Percentiles rank a stretch among this genome's conserved stretches.
Conservation (phyloP, 106 monocot species). For the Dioscorea dumetorum region DNA sequence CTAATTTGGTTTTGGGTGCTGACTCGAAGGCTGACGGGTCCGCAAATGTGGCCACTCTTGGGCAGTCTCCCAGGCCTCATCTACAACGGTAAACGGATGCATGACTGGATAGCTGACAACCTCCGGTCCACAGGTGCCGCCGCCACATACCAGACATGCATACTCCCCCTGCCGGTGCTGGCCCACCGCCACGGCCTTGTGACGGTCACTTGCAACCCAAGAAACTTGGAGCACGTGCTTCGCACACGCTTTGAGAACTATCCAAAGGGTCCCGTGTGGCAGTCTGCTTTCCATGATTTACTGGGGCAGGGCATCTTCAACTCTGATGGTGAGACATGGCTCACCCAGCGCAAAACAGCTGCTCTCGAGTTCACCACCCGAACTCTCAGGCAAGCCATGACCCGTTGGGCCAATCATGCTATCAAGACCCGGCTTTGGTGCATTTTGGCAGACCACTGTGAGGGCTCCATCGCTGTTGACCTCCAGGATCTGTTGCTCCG, state of each 20-base stretch:
- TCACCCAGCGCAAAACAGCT: constrained; percentile 81
- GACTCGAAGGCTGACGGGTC: constrained; percentile 37
- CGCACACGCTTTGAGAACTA: constrained; percentile 78
- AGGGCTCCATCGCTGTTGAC: constrained; percentile 28
- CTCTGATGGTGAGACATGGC: constrained; percentile 82
- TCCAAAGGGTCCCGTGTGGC: constrained; percentile 81
- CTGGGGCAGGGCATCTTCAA: constrained; percentile 89
- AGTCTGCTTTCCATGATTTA: constrained; percentile 77
- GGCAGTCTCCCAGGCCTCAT: constrained; percentile 54
- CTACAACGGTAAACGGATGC: constrained; percentile 33
- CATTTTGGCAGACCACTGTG: constrained; percentile 45
- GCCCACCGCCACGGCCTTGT: constrained; percentile 60
- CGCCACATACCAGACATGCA: constrained; percentile 77
- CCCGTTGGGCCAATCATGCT: constrained; percentile 57
- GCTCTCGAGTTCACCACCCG: constrained; percentile 95
- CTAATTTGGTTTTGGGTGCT: constrained; percentile 54
- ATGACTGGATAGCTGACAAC: constrained; percentile 71
- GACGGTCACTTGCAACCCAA: constrained; percentile 81
- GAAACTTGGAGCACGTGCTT: constrained; percentile 82
- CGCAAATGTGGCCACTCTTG: constrained; percentile 51
- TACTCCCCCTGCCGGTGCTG: constrained; percentile 45
- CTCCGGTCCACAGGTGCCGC: constrained; percentile 31
- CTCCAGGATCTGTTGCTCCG: constrained; percentile 80
- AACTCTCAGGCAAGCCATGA: constrained; percentile 80
- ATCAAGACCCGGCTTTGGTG: constrained; percentile 60